phyloP scores from a whole-genome alignment of 257 asterid species.

The Ajuga chamaepitys region DNA sequence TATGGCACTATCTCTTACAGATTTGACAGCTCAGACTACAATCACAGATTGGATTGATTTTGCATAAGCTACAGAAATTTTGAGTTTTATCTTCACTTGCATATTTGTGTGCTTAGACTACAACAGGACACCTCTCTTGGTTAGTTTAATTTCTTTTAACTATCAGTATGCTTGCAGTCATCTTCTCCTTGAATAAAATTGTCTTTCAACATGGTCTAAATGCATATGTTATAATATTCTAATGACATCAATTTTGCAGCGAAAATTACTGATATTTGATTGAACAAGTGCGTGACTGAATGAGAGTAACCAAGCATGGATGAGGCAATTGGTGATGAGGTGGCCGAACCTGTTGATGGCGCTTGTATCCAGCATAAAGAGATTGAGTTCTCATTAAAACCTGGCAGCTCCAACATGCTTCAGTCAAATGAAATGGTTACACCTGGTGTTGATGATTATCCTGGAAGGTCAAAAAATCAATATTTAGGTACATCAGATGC shows the following conservation, averaged over 20 bases:
- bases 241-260: constrained; percentile 14
- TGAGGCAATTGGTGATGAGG: constrained; percentile 33
- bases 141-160: not conserved
- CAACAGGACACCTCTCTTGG: not conserved
- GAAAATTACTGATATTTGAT: constrained; percentile 1
- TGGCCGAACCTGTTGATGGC: constrained; percentile 36
- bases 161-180: not conserved
- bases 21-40: too few relatives aligned
- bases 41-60: too few relatives aligned
- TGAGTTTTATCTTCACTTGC: not conserved
- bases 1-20: not conserved
- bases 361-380: constrained; percentile 42
- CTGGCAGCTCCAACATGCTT: constrained; percentile 51
- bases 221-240: constrained; percentile 4
- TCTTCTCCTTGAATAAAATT: not conserved
- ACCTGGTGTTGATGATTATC: constrained; percentile 42
- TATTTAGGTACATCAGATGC: constrained; percentile 38
- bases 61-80: constrained; percentile 7
- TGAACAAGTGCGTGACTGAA: too few relatives aligned
- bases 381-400: constrained; percentile 35
- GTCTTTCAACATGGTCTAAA: not conserved
- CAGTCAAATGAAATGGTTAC: constrained; percentile 58
- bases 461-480: constrained; percentile 28
- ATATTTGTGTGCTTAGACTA: constrained; percentile 1
- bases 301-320: constrained; percentile 36